Evolutionary conservation across 2,329 filamentous ascomycete genomes (phyloP).

Genomic region (Coniochaeta pulveracea): DNA sequence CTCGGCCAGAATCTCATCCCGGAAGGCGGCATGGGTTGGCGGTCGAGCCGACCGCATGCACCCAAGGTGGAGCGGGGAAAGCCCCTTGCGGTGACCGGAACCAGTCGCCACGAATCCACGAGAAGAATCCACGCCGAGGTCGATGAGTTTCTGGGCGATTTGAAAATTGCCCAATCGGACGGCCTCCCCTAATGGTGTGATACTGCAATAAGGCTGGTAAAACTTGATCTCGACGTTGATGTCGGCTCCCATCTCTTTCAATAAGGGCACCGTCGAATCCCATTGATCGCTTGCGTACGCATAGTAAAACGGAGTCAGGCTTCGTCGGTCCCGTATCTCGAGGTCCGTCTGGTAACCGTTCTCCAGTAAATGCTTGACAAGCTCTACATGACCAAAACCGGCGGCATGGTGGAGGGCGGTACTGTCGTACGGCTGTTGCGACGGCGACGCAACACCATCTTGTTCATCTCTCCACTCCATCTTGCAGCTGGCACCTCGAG

Average conservation of each 20-base stretch:
- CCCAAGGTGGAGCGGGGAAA: constrained; percentile 15
- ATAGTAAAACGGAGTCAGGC: constrained; percentile 16
- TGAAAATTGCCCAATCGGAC: constrained; percentile 13
- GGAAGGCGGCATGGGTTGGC: neutral
- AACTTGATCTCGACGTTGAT: constrained; percentile 14
- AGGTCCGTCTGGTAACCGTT: constrained; percentile 10
- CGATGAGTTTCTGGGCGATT: constrained; percentile 11
- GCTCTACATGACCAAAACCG: constrained; percentile 10
- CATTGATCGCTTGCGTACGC: constrained; percentile 14
- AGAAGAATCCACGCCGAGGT: constrained; percentile 12
- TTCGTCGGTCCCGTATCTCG: constrained; percentile 11
- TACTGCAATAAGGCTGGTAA: constrained; percentile 15
- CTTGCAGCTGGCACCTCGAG: constrained; percentile 10
- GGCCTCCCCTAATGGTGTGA: constrained; percentile 15
- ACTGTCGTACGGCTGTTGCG: constrained; percentile 1
- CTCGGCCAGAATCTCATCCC: constrained; percentile 8
- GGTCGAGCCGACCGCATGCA: constrained; percentile 14
- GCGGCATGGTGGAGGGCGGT: constrained; percentile 18
- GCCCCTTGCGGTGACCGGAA: constrained; percentile 8
- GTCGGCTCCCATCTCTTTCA: constrained; percentile 15
- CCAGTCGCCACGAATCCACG: constrained; percentile 11
- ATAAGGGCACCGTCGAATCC: constrained; percentile 12
- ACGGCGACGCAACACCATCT: neutral
- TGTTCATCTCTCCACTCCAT: constrained; percentile 8
- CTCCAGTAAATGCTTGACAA: constrained; percentile 12